Conservation (phyloP, 2,329 filamentous ascomycete species). For the Akanthomyces lecanii region DNA sequence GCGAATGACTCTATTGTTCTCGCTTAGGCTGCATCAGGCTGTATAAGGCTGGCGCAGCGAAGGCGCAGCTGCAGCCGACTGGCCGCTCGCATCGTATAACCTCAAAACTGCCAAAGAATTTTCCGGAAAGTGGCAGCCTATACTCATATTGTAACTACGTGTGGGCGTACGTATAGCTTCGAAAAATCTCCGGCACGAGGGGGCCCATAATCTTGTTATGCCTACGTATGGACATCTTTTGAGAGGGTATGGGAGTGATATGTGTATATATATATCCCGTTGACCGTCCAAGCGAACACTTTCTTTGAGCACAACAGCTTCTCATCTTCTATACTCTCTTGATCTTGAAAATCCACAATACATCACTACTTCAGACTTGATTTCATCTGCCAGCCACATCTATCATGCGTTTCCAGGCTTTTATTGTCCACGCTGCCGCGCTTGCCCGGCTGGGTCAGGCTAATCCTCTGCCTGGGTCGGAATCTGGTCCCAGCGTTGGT, state of each 20-base stretch:
- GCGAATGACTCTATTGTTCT: no score
- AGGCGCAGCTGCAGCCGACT: not conserved
- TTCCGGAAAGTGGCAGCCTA: not conserved
- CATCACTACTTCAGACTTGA: not conserved
- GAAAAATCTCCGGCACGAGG: not conserved
- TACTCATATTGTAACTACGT: no score
- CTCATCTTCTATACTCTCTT: not conserved
- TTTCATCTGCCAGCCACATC: not conserved
- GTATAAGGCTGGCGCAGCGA: not conserved
- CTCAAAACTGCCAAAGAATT: not conserved
- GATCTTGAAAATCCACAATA: no score
- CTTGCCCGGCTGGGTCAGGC: not conserved
- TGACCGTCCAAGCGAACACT: not conserved
- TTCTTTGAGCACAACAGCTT: not conserved
- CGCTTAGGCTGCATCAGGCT: constrained; percentile 1
- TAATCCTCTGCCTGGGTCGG: not conserved
- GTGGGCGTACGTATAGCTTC: not conserved
- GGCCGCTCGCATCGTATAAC: not conserved
- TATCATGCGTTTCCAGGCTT: not conserved
- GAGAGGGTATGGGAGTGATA: no score
- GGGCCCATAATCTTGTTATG: no score
- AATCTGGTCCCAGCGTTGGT: no score
- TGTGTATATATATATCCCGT: not conserved
- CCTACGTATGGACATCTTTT: no score
- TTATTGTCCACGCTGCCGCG: not conserved